These are phyloP conservation scores for Microbotryomycetes sp. DNA, from an alignment of 1,284 basidiomycete genomes.

Conservation along the genomic window DNA sequence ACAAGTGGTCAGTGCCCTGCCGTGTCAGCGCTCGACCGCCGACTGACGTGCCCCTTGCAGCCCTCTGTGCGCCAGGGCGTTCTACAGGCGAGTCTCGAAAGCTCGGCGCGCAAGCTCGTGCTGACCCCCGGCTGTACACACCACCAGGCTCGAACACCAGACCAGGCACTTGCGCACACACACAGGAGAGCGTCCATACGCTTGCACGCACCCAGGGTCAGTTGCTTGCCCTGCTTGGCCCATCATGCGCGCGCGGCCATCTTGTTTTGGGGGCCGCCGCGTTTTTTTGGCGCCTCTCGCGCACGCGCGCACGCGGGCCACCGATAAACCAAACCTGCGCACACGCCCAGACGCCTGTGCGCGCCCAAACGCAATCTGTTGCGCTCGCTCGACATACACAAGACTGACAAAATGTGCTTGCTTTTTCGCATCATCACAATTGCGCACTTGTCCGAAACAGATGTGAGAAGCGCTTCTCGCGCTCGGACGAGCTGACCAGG, in stretches of 20 bases:
- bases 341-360: not conserved
- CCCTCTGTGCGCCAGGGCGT: conserved; percentile 21
- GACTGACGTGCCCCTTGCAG: conserved; percentile 62
- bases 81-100: conserved; percentile 9
- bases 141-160: conserved; percentile 47
- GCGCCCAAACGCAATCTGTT: not conserved
- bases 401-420: not conserved
- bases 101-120: not conserved
- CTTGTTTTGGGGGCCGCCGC: not conserved
- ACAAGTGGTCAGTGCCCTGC: conserved; percentile 69
- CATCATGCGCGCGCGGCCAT: no score
- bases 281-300: not conserved
- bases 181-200: conserved; percentile 95
- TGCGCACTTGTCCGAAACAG: not conserved
- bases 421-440: not conserved
- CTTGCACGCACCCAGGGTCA: conserved; percentile 71
- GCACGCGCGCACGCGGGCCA: not conserved
- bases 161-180: conserved; percentile 97
- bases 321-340: not conserved
- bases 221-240: not conserved
- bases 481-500: conserved; percentile 93
- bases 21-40: conserved; percentile 51
- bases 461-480: conserved; percentile 97
- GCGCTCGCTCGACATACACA: not conserved
- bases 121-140: conserved; percentile 5